phyloP scores from a whole-genome alignment of 1,139 yeast species.

The Pichiaceae sp. region DNA sequence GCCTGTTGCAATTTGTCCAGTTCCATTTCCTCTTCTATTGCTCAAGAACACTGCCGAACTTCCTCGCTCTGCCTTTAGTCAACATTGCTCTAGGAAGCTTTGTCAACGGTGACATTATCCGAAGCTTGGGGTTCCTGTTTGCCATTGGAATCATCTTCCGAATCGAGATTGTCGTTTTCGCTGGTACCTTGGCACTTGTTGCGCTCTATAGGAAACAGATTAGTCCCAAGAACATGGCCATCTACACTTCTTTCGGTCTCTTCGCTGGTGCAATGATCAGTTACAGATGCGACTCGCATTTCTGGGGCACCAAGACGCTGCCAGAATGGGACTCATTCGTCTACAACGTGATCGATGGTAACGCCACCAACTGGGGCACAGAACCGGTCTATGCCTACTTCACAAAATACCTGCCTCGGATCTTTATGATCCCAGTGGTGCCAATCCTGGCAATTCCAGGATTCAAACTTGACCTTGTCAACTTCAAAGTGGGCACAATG shows the following conservation, averaged over 20 bases:
- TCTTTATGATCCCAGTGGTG: constrained; percentile 55
- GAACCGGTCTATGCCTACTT: constrained; percentile 71
- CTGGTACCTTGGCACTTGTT: constrained; percentile 37
- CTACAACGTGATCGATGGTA: constrained; percentile 68
- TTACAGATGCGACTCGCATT: constrained; percentile 56
- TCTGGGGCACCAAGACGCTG: constrained; percentile 49
- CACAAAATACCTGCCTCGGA: constrained; percentile 42
- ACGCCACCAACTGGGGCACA: constrained; percentile 74
- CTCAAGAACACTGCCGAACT: constrained; percentile 80
- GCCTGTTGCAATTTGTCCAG: constrained; percentile 50
- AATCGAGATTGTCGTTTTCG: constrained; percentile 60
- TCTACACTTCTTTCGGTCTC: constrained; percentile 45
- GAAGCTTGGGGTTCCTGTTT: constrained; percentile 51
- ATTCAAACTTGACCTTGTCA: constrained; percentile 27
- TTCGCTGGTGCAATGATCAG: constrained; percentile 44
- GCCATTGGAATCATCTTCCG: constrained; percentile 66
- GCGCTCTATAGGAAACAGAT: constrained; percentile 37
- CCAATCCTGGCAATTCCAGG: constrained; percentile 41
- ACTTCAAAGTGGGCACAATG: constrained; percentile 27
- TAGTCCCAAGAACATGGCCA: constrained; percentile 28
- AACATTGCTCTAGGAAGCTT: constrained; percentile 45
- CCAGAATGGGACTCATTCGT: constrained; percentile 73
- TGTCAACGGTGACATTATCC: constrained; percentile 36
- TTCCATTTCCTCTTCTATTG: constrained; percentile 76
- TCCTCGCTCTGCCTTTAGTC: constrained; percentile 72